phyloP scores from a whole-genome alignment of 768 basidiomycete species.

The Pisolithus orientalis region DNA sequence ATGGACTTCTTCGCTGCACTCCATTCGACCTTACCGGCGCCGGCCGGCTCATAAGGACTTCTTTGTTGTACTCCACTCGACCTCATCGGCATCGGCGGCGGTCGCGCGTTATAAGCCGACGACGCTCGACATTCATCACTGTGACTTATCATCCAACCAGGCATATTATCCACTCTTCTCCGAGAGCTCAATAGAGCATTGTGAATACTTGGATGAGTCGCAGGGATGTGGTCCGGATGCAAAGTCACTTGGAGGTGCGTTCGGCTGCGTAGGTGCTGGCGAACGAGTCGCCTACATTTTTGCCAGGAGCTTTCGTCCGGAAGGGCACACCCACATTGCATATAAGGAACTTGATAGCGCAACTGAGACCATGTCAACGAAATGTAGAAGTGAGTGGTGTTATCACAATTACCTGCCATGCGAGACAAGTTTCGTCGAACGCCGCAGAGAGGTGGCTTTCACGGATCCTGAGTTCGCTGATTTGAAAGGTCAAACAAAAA shows the following conservation, averaged over 20 bases:
- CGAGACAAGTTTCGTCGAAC: constrained; percentile 47
- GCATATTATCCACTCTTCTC: background rate
- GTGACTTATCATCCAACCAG: background rate
- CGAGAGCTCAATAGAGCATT: constrained; percentile 37
- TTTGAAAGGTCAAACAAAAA: background rate
- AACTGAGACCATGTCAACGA: constrained; percentile 13
- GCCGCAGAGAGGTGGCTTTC: constrained; percentile 38
- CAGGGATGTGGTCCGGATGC: constrained; percentile 34
- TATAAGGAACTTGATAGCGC: constrained; percentile 49
- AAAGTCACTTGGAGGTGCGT: constrained; percentile 29
- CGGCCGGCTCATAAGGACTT: background rate
- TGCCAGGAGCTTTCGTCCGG: constrained; percentile 41
- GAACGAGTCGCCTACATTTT: constrained; percentile 32
- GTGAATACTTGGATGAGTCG: constrained; percentile 54
- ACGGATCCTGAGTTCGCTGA: constrained; percentile 45
- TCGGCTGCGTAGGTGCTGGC: constrained; percentile 10
- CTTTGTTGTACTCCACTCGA: background rate
- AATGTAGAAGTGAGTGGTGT: no score
- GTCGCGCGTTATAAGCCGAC: background rate
- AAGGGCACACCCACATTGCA: constrained; percentile 53
- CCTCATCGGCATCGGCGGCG: background rate
- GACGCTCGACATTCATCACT: background rate
- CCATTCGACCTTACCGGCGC: background rate
- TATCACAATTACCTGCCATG: constrained; percentile 36
- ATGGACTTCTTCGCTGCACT: no score